Evolutionary conservation across 1,139 yeast species (phyloP).

Genomic region (Hyphopichia burtonii): DNA sequence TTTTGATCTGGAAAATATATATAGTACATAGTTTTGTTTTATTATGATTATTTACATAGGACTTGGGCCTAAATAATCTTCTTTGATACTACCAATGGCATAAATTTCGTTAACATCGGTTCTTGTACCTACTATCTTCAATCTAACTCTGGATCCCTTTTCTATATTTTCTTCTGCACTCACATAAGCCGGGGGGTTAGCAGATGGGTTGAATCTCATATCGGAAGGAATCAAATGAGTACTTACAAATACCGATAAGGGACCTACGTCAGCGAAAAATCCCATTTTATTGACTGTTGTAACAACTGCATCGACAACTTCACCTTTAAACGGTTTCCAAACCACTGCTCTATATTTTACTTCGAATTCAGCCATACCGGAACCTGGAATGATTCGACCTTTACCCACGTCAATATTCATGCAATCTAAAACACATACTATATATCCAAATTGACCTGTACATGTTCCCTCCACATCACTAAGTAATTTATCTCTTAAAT

Average conservation of each 20-base stretch:
- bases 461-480: slow-evolving; percentile 99
- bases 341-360: slow-evolving; percentile 96
- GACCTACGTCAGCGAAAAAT: slow-evolving; percentile 97
- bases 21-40: neutral
- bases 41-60: slow-evolving; percentile 42
- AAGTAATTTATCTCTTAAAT: slow-evolving; percentile 79
- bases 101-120: slow-evolving; percentile 96
- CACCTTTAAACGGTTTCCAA: slow-evolving; percentile 98
- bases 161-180: slow-evolving; percentile 94
- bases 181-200: slow-evolving; percentile 98
- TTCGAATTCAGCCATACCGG: slow-evolving; percentile 94
- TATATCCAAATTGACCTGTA: slow-evolving; percentile 98
- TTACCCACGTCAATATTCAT: slow-evolving; percentile 94
- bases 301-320: slow-evolving; percentile 95
- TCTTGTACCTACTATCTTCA: slow-evolving; percentile 95
- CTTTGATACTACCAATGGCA: slow-evolving; percentile 97
- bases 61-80: slow-evolving; percentile 89
- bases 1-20: neutral
- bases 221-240: slow-evolving; percentile 94
- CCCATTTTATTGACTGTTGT: slow-evolving; percentile 96
- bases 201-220: slow-evolving; percentile 90
- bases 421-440: slow-evolving; percentile 92
- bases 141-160: slow-evolving; percentile 89
- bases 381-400: slow-evolving; percentile 85
- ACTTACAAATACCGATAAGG: slow-evolving; percentile 89